Base-by-base conservation (phyloP, 139 green algal genomes). In the Picochlorum sp. region DNA sequence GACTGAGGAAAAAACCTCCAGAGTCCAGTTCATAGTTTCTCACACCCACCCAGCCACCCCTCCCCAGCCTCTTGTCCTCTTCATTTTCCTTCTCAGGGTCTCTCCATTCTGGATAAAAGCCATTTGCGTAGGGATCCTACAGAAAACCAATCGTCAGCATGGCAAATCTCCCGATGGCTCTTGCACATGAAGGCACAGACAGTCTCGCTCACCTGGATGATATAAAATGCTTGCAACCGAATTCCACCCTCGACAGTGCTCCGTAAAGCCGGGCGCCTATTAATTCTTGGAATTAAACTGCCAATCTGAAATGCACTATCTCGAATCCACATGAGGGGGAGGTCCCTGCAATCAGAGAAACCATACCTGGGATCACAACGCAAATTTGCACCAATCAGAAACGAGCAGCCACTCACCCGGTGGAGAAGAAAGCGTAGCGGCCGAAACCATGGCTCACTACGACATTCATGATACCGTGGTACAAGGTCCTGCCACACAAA, bases 11-110 rank as follows among this genome's bases (percentile, higher is more conserved):
- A 63, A 88, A 88, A 10, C 69, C 81, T 9, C 69, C 68, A 21
- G 73, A 83, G 62, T 87, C 81, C 49, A 88, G 60, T 66, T 88
- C 81, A 45, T 82, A 88, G 70, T 88, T 87, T 49, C 81, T 73
- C 3, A 71, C 81, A 49, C 59, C 77, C 13, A 85, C 68, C 70
- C 75, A 87, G 14, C 82, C 81, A 20, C 75, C 77, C 10, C 82
- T 57, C 1, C 77, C 77, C 2, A 77, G 49, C 4, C 67, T 49
- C 26, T 86, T 80, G 3, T 62, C 26, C 49, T 81, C 77, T 11
- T 13, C 20, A 16, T 75, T 32, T 16, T 11, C 52, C 1, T 38
- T 30, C 1, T 60, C 34, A 1, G 9, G 30, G 34, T 41, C 34
- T 4, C 65, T 59, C 70, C 79, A 86, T 9, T 67, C 18, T 0